Percentiles rank a stretch among this genome's conserved stretches.
Evolutionary conservation across 2,329 filamentous ascomycete species (phyloP).

Genomic region (Beauveria rudraprayagi): DNA sequence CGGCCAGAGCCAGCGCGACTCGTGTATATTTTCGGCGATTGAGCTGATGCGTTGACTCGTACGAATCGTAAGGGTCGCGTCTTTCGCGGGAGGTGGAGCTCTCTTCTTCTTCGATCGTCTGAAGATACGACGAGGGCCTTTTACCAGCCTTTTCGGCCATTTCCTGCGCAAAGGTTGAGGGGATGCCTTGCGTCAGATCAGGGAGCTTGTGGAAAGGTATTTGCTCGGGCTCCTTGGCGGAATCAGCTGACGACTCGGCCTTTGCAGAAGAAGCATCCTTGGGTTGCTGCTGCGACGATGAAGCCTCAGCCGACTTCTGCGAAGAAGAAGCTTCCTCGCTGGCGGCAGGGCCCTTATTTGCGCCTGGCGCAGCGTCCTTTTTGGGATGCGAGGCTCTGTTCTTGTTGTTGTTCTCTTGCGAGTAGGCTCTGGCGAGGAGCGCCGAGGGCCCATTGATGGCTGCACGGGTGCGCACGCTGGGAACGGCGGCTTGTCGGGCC

Average conservation of each 20-base stretch:
- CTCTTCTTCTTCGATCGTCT: constrained; percentile 29
- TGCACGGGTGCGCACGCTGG: constrained; percentile 1
- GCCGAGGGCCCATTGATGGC: constrained; percentile 12
- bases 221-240: constrained; percentile 27
- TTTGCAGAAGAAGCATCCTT: constrained; percentile 14
- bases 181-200: constrained; percentile 89
- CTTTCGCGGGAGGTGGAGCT: constrained; percentile 25
- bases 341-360: neutral
- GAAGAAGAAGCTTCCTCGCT: constrained; percentile 4
- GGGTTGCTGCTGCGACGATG: neutral
- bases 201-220: constrained; percentile 64
- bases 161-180: constrained; percentile 80
- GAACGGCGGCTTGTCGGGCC: constrained; percentile 15
- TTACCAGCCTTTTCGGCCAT: constrained; percentile 35
- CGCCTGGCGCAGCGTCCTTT: constrained; percentile 6
- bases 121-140: constrained; percentile 22
- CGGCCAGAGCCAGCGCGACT: constrained; percentile 58
- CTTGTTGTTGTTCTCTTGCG: constrained; percentile 12
- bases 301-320: neutral
- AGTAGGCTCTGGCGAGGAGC: constrained; percentile 12
- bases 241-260: constrained; percentile 13
- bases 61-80: constrained; percentile 58
- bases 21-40: constrained; percentile 70
- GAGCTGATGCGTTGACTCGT: constrained; percentile 84
- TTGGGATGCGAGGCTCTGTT: constrained; percentile 9